Evolutionary conservation across 805 yeast genomes (phyloP).

Genomic region (Metschnikowia vanudenii): DNA sequence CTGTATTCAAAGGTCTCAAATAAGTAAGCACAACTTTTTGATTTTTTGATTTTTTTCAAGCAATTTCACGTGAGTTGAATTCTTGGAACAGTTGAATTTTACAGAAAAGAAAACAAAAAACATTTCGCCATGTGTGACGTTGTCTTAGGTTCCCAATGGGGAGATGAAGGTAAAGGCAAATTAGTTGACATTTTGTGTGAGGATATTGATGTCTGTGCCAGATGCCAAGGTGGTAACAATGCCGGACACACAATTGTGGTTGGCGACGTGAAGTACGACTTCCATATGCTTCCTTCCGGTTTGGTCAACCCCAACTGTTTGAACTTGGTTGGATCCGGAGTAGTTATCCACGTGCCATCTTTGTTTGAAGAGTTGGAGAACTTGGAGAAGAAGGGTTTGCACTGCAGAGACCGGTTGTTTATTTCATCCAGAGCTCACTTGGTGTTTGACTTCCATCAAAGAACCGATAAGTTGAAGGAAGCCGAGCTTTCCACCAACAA

Average conservation of each 20-base stretch:
- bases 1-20: constrained; percentile 17
- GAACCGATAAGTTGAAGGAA: constrained; percentile 93
- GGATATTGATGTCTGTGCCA: constrained; percentile 91
- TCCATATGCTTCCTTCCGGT: constrained; percentile 99
- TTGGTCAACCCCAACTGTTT: constrained; percentile 88
- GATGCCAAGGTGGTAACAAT: constrained; percentile 98
- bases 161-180: constrained; percentile 99
- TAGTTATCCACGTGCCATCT: constrained; percentile 92
- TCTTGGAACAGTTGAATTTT: neutral
- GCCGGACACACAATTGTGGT: constrained; percentile 99
- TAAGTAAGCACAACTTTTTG: constrained; percentile 1
- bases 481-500: constrained; percentile 78
- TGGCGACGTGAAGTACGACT: constrained; percentile 82
- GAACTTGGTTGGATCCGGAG: constrained; percentile 93
- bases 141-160: constrained; percentile 99
- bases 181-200: constrained; percentile 94
- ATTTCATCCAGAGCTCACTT: constrained; percentile 92
- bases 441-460: constrained; percentile 97
- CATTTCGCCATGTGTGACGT: constrained; percentile 67
- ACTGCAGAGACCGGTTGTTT: constrained; percentile 73
- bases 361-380: constrained; percentile 83
- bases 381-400: constrained; percentile 78
- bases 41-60: neutral
- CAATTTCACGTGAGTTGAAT: neutral
- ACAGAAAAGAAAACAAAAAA: neutral